A percentile compares a stretch with the other conserved stretches of the same genome.
Evolutionary conservation across 345 rosid genomes (phyloP).

Genomic region (Orychophragmus violaceus): DNA sequence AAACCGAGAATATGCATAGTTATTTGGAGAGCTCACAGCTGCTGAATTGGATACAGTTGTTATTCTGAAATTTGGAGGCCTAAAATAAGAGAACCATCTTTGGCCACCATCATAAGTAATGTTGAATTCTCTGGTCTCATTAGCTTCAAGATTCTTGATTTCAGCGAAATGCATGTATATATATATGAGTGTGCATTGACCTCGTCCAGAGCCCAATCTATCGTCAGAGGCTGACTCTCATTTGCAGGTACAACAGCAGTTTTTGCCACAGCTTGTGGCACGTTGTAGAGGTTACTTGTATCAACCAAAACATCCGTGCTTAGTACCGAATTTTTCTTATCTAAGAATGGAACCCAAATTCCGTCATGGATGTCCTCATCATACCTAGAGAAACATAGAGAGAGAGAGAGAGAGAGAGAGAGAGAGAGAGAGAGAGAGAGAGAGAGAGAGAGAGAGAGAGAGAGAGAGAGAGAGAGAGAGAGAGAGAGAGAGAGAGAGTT

Average conservation of each 20-base stretch:
- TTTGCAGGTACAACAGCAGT: constrained; percentile 30
- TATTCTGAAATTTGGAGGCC: constrained; percentile 10
- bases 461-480: no score
- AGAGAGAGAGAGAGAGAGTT: no score
- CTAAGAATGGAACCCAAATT: constrained; percentile 18
- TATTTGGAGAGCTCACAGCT: constrained; percentile 3
- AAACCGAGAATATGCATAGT: no score
- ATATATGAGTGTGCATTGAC: constrained; percentile 6
- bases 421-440: no score
- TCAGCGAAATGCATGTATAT: constrained; percentile 46
- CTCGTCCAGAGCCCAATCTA: neutral
- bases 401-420: no score
- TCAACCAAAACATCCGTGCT: neutral
- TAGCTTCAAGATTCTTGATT: constrained; percentile 10
- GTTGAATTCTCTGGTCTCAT: constrained; percentile 30
- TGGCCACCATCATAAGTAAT: constrained; percentile 22
- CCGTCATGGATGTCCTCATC: constrained; percentile 37
- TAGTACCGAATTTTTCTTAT: neutral
- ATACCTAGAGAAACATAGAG: constrained; percentile 32
- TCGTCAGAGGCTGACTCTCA: neutral
- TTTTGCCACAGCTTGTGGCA: constrained; percentile 26
- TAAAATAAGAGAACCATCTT: neutral
- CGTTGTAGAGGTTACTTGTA: neutral
- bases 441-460: no score
- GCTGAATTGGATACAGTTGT: constrained; percentile 13